Percentiles rank a stretch among this genome's conserved stretches.
These are phyloP conservation scores for Ceratocystis papillata DNA, from an alignment of 2,329 filamentous ascomycete species.

Conservation along the genomic window DNA sequence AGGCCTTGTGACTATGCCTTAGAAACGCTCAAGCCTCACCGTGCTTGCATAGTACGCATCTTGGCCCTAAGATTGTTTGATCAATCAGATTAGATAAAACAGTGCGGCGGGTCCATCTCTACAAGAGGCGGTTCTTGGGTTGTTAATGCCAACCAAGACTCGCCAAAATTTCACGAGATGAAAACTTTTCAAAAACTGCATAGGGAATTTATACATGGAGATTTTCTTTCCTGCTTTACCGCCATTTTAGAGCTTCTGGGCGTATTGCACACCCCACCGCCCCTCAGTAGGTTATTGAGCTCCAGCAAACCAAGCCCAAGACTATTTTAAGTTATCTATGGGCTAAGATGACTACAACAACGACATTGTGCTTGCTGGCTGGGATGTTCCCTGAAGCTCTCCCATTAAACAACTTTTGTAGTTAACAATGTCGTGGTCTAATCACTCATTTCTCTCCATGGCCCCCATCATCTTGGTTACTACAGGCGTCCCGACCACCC, in stretches of 20 bases:
- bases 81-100: constrained; percentile 23
- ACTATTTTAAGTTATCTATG: neutral
- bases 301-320: neutral
- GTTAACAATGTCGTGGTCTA: constrained; percentile 6
- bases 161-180: neutral
- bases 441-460: neutral
- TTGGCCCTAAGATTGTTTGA: neutral
- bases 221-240: neutral
- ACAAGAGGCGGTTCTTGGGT: neutral
- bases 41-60: neutral
- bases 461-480: neutral
- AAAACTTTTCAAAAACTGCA: constrained; percentile 5
- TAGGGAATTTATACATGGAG: neutral
- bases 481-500: neutral
- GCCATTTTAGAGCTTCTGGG: neutral
- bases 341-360: neutral
- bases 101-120: neutral
- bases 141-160: constrained; percentile 1
- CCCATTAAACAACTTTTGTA: constrained; percentile 1
- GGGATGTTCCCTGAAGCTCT: constrained; percentile 16
- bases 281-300: neutral
- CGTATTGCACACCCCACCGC: neutral
- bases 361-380: constrained; percentile 10
- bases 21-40: neutral
- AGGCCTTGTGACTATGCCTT: no score